Base-by-base conservation (phyloP, 345 rosid species). In the Turnera subulata region DNA sequence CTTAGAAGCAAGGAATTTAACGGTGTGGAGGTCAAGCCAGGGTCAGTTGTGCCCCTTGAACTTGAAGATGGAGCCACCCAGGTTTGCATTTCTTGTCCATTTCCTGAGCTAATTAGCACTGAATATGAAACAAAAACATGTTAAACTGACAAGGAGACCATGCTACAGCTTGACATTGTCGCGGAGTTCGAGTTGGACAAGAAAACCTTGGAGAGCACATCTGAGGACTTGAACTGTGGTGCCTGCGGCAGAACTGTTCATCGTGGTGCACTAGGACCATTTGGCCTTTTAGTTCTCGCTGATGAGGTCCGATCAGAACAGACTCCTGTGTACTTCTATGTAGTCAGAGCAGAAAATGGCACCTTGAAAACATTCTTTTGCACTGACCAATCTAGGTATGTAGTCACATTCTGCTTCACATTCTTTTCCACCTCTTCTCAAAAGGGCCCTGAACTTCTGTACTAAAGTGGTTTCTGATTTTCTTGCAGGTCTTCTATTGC, bases 251-350 rank as follows among this genome's bases (percentile, higher is more conserved):
- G 96, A 21, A 80, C 91, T 20, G 60, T 79, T 24, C 73, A 77
- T 16, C 89, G 90, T 6, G 84, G 86, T 2, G 84, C 94, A 9
- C 51, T 89, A 44, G 99, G 99, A 50, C 99, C 99, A 2, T 93
- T 93, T 23, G 99, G 99, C 39, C 70, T 93, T 46, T 69, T 82
- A 7, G 90, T 89, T 53, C 94, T 93, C 1, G 88, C 99, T 0
- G 88, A 85, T 39, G 64, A 74, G 0, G 57, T 54, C 51, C 87
- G 72, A 24, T 40, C 73, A 0, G 99, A 93, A 71, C 86, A 79
- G 46, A 93, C 99, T 18, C 94, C 97, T 0, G 94, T 93, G 9
- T 87, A 86, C 71, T 93, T 93, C 76, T 81, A 87, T 20, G 72
- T 93, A 6, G 62, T 80, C 6, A 89, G 84, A 49, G 84, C 84